Conservation (phyloP, 2,329 filamentous ascomycete genomes). For the Sclerotinia glacialis region DNA sequence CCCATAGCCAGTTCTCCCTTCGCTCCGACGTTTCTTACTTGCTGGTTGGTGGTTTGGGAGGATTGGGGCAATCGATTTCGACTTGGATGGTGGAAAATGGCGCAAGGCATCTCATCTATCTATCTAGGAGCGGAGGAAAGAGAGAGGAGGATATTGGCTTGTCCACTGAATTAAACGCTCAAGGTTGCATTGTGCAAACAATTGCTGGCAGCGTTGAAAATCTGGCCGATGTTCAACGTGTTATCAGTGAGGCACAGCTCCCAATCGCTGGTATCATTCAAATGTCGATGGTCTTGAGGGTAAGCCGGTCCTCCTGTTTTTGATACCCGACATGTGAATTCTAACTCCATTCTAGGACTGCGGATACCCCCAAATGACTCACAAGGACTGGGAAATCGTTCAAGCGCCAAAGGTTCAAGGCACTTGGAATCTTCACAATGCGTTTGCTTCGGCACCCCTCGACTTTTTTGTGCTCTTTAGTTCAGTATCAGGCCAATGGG, state of each 20-base stretch:
- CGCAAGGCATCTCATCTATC: constrained; percentile 40
- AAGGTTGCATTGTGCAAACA: background rate
- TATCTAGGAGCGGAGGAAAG: constrained; percentile 38
- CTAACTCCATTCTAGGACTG: background rate
- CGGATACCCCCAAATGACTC: background rate
- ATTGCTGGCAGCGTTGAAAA: constrained; percentile 11
- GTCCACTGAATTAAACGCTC: background rate
- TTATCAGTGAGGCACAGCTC: background rate
- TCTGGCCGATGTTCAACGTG: background rate
- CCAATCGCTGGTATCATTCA: constrained; percentile 28
- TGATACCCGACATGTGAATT: background rate
- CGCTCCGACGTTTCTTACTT: background rate
- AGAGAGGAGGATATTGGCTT: constrained; percentile 19
- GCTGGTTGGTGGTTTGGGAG: constrained; percentile 3
- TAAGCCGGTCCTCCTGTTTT: background rate
- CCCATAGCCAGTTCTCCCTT: background rate
- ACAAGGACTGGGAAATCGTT: background rate
- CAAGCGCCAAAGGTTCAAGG: constrained; percentile 50
- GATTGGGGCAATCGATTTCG: constrained; percentile 30
- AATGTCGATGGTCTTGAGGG: constrained; percentile 26
- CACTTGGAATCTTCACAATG: constrained; percentile 52
- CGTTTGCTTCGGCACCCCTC: constrained; percentile 22
- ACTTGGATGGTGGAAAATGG: constrained; percentile 41
- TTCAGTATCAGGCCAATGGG: constrained; percentile 38
- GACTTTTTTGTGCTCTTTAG: constrained; percentile 44